Conservation (phyloP, 148 eudicot species). For the Gaultheria prostrata region DNA sequence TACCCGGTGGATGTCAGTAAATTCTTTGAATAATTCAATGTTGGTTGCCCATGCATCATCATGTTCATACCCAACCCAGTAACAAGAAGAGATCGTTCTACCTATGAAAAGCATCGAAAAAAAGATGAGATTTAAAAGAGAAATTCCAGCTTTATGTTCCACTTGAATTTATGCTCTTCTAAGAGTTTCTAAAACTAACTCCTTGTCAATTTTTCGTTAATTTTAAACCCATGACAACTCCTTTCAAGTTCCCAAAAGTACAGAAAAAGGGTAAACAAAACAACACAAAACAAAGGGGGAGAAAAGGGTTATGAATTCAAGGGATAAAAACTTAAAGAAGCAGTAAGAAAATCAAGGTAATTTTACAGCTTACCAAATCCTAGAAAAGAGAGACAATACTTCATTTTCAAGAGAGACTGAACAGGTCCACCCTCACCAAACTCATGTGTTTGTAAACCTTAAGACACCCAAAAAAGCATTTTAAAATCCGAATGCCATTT, state of each 20-base stretch:
- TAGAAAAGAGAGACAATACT: constrained; percentile 15
- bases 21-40: constrained; percentile 85
- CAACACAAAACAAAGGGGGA: background rate
- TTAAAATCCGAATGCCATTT: constrained; percentile 3
- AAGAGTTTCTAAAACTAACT: background rate
- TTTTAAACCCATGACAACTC: background rate
- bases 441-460: background rate
- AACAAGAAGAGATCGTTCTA: constrained; percentile 86
- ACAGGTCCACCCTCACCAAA: constrained; percentile 20
- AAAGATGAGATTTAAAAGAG: background rate
- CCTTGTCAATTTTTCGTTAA: background rate
- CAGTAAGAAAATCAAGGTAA: constrained; percentile 7
- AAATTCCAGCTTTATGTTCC: background rate
- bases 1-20: constrained; percentile 96
- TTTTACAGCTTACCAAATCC: constrained; percentile 23
- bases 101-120: constrained; percentile 35
- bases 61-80: constrained; percentile 98
- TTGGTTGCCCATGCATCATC: constrained; percentile 97
- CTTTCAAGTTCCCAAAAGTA: background rate
- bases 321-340: background rate
- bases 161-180: background rate
- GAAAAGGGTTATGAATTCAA: background rate
- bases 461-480: constrained; percentile 5
- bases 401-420: constrained; percentile 12
- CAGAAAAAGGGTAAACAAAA: background rate